Conservation (phyloP, 2,329 filamentous ascomycete genomes). For the Cylindrodendrum hubeiense region DNA sequence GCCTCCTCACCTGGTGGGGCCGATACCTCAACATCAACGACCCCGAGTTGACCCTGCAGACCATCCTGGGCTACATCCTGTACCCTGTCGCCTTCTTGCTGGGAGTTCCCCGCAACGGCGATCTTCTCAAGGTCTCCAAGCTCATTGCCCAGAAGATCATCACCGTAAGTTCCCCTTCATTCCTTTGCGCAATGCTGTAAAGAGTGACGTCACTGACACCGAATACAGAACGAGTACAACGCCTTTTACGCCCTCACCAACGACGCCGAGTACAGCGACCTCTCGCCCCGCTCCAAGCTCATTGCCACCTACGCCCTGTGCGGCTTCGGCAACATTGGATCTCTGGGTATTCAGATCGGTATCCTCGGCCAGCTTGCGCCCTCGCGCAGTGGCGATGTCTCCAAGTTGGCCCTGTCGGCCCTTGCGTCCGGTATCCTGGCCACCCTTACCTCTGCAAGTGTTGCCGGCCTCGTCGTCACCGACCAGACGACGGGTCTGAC, state of each 20-base stretch:
- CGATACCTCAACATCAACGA: conserved; percentile 79
- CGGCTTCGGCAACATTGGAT: conserved; percentile 87
- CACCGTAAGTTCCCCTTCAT: conserved; percentile 60
- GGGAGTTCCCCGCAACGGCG: conserved; percentile 74
- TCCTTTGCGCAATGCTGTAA: neutral
- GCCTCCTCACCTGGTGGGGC: conserved; percentile 86
- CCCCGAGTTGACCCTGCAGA: conserved; percentile 76
- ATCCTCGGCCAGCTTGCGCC: conserved; percentile 87
- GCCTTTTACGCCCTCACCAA: conserved; percentile 71
- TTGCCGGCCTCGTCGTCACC: conserved; percentile 81
- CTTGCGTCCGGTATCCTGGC: conserved; percentile 82
- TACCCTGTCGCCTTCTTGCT: conserved; percentile 86
- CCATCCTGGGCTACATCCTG: conserved; percentile 82
- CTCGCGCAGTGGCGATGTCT: conserved; percentile 79
- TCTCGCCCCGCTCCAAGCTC: conserved; percentile 79
- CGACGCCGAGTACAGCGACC: conserved; percentile 67
- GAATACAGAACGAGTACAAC: conserved; percentile 77
- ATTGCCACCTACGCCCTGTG: conserved; percentile 91
- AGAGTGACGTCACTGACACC: conserved; percentile 24
- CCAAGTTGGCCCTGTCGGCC: conserved; percentile 80
- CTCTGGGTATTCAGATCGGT: conserved; percentile 90
- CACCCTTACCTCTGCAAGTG: conserved; percentile 82
- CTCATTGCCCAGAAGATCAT: conserved; percentile 90
- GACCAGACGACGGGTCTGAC: conserved; percentile 49
- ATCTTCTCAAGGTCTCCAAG: conserved; percentile 78